Base-by-base conservation (phyloP, 2,329 filamentous ascomycete species). In the Apiospora saccharicola region DNA sequence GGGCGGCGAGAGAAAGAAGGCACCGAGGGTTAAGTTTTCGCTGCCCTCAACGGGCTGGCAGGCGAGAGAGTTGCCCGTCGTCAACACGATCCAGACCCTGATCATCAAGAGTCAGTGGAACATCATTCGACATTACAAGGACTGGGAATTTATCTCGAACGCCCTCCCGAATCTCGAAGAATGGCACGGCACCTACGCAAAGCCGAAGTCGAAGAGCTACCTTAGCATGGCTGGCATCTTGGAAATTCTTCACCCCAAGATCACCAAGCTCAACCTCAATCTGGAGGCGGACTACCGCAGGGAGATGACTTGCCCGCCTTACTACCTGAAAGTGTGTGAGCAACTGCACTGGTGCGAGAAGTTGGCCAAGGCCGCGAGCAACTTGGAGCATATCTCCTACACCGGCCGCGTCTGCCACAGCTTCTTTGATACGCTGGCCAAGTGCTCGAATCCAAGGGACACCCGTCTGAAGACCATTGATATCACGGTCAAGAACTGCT, bases 91-190 rank as follows among this genome's bases (percentile, higher is more conserved):
- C 44, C 87, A 87, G 70, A 93, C 91, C 0, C 85, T 94, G 26
- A 89, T 94, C 61, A 92, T 92, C 81, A 91, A 92, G 76, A 92
- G 92, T 8, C 91, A 94, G 75, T 95, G 92, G 92, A 94, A 94
- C 78, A 85, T 94, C 41, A 92, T 94, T 80, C 86, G 92, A 67
- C 85, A 87, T 22, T 83, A 88, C 61, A 82, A 85, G 24, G 91
- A 94, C 79, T 94, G 93, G 81, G 82, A 86, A 71, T 86, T 85
- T 70, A 86, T 95, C 69, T 85, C 90, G 26, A 80, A 83, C 16
- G 91, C 92, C 6, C 80, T 94, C 61, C 93, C 93, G 1, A 90
- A 89, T 73, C 82, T 94, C n/a, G 82, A 83, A 69, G 88, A 90
- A 76, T 90, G 89, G 89, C 88, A 90, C 73, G 87, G 86, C n/a